Base-by-base conservation (phyloP, 495 filamentous ascomycete species). In the Thermochaetoides thermophila region DNA sequence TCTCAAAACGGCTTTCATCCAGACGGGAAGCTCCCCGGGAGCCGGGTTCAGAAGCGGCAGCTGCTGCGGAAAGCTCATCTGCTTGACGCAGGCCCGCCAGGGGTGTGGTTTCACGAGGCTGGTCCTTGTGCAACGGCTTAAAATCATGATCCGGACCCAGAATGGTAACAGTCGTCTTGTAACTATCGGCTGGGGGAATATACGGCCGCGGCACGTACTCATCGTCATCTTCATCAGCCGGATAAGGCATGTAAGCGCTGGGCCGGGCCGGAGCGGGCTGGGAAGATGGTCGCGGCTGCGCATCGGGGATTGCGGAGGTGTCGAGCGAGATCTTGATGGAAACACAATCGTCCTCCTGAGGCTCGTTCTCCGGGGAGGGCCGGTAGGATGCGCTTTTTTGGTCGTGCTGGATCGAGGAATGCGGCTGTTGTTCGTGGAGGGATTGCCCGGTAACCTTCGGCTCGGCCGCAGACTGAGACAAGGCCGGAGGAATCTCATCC, bases 91-190 rank as follows among this genome's bases (percentile, higher is more conserved):
- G 20, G 14, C 38, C 32, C 29, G 49, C 17, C 29, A 31, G 31
- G 27, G 39, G 33, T 32, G 32, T 46, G 25, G 46, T 43, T 10
- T 31, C 32, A 52, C 48, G 35, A 38, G 35, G 33, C 27, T 34
- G 41, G 27, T 56, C 55, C 44, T 43, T 46, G 38, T 46, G 30
- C 24, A 50, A 46, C 35, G 56, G 45, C 29, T 32, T 34, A 35
- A 61, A 63, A 44, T 59, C 56, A 37, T 43, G 41, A 25, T 51
- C 60, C 24, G 52, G 56, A 9, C 59, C 59, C 32, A 65, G 40
- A 13, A 60, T 61, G 13, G 60, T 64, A 30, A 64, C 53, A 30
- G 60, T 66, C 12, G 56, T 64, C 39, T 50, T 45, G 27, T 57
- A 55, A 28, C 41, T 40, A 11, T 48, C 40, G 14, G 58, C 47